phyloP scores from a whole-genome alignment of 2,329 filamentous ascomycete species.

The Chalara sp. region DNA sequence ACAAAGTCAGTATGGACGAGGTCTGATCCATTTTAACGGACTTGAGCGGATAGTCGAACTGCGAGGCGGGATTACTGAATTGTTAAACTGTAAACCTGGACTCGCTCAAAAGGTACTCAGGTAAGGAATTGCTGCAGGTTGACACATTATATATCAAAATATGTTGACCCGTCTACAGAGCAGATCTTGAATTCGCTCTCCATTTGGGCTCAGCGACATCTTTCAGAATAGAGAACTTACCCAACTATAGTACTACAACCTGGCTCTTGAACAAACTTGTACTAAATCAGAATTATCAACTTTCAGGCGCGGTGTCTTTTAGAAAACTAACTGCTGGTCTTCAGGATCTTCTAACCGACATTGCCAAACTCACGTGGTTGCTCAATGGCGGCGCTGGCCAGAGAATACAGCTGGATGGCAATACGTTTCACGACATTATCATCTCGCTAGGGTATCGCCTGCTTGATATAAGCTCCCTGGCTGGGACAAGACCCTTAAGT shows the following conservation, averaged over 20 bases:
- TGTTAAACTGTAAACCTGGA: constrained; percentile 11
- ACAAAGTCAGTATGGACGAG: constrained; percentile 15
- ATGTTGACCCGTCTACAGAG: constrained; percentile 7
- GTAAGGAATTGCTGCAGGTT: constrained; percentile 1
- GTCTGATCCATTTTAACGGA: constrained; percentile 26
- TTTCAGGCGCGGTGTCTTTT: neutral
- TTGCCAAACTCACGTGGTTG: constrained; percentile 12
- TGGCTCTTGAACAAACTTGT: neutral
- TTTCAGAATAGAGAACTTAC: constrained; percentile 7
- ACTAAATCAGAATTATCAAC: neutral
- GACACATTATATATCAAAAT: neutral
- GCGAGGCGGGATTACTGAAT: constrained; percentile 23
- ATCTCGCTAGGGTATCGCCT: constrained; percentile 23
- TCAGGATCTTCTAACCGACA: constrained; percentile 10
- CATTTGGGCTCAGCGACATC: constrained; percentile 15
- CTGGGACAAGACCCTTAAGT: neutral
- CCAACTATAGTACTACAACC: neutral
- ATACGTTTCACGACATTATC: constrained; percentile 22
- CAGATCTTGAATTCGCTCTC: constrained; percentile 23
- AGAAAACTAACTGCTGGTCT: constrained; percentile 3
- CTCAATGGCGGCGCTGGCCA: constrained; percentile 12
- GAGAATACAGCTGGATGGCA: constrained; percentile 14
- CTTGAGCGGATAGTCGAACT: constrained; percentile 24
- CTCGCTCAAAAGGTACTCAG: constrained; percentile 19
- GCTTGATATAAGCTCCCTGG: constrained; percentile 13